Percentiles rank a stretch among this genome's conserved stretches.
These are phyloP conservation scores for Neopestalotiopsis clavispora DNA, from an alignment of 2,329 filamentous ascomycete species.

Conservation along the genomic window DNA sequence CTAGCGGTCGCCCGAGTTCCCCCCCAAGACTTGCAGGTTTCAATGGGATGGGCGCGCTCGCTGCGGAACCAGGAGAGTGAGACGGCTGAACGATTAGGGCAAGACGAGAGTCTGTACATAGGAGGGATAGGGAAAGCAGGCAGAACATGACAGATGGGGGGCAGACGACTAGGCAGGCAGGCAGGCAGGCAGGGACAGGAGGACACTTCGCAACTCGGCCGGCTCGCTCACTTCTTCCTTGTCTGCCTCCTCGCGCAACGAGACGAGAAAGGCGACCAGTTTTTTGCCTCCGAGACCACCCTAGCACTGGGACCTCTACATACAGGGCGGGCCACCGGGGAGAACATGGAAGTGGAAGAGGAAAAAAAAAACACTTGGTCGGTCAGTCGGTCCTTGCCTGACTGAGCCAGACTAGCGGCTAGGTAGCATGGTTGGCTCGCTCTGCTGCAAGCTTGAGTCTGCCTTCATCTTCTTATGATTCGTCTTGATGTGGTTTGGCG, in stretches of 20 bases:
- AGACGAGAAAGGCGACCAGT: not conserved
- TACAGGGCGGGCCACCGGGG: not conserved
- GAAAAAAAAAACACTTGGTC: not conserved
- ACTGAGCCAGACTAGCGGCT: not conserved
- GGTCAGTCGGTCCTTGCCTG: not conserved
- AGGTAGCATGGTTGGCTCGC: not conserved
- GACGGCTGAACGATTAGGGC: not conserved
- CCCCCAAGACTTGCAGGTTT: constrained; percentile 14
- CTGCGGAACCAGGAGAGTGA: not conserved
- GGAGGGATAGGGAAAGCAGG: not conserved
- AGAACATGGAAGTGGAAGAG: not conserved
- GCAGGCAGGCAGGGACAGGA: not conserved
- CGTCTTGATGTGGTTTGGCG: not conserved
- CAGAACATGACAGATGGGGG: not conserved
- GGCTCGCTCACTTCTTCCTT: not conserved
- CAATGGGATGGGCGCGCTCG: not conserved
- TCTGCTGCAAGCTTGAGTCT: not conserved
- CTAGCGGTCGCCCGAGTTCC: not conserved
- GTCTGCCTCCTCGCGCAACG: not conserved
- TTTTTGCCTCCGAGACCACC: not conserved
- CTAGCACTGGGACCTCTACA: too few relatives aligned
- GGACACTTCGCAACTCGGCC: not conserved
- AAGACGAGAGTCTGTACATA: not conserved
- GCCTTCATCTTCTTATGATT: not conserved
- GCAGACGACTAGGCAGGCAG: not conserved